These are phyloP conservation scores for Fusarium protoensiforme DNA, from an alignment of 2,329 filamentous ascomycete species.

Conservation along the genomic window DNA sequence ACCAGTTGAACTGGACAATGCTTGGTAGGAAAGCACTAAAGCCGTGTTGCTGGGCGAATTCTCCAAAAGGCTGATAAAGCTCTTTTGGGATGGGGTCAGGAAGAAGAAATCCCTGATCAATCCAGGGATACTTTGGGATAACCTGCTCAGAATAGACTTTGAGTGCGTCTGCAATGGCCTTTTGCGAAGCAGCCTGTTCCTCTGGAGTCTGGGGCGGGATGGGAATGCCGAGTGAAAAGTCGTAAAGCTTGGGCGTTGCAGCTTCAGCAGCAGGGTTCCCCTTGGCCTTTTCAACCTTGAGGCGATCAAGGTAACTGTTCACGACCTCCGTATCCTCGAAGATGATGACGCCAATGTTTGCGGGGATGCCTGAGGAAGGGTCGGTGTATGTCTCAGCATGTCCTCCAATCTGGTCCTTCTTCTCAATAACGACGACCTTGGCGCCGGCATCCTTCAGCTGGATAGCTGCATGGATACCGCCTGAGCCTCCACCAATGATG, in stretches of 20 bases:
- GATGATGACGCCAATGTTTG: conserved; percentile 26
- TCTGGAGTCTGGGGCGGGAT: conserved; percentile 15
- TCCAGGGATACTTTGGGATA: conserved; percentile 31
- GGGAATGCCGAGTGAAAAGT: conserved; percentile 30
- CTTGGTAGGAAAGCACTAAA: conserved; percentile 23
- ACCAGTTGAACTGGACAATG: conserved; percentile 31
- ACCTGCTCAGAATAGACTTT: conserved; percentile 17
- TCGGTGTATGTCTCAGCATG: conserved; percentile 37
- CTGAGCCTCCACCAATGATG: conserved; percentile 24
- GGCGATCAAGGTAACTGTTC: conserved; percentile 24
- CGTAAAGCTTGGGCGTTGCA: conserved; percentile 3
- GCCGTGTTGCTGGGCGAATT: conserved; percentile 27
- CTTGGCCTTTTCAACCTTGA: not conserved
- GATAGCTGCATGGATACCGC: conserved; percentile 23
- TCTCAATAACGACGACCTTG: conserved; percentile 26
- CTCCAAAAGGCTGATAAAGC: conserved; percentile 25
- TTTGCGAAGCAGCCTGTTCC: not conserved
- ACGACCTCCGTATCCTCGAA: conserved; percentile 28
- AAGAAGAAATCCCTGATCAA: conserved; percentile 33
- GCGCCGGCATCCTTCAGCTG: conserved; percentile 20
- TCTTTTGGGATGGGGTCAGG: conserved; percentile 30
- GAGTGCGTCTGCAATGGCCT: conserved; percentile 9
- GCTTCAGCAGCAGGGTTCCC: not conserved
- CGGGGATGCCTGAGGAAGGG: not conserved
- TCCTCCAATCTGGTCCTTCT: conserved; percentile 30